A percentile compares a stretch with the other conserved stretches of the same genome.
Conservation (phyloP, 768 basidiomycete genomes). For the Termitomyces sp. region DNA sequence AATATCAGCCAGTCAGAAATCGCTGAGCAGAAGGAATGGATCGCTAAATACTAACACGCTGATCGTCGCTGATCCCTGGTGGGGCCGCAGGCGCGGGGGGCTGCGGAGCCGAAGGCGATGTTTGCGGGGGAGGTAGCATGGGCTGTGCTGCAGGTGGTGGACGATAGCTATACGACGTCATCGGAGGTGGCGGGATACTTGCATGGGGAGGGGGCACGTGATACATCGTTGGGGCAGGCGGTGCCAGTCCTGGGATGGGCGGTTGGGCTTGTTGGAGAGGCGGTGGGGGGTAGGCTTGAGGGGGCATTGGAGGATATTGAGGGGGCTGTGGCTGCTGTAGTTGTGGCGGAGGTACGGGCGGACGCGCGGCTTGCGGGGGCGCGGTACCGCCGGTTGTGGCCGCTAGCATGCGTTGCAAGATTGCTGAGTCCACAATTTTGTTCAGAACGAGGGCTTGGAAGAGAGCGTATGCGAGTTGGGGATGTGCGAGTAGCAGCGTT, state of each 20-base stretch:
- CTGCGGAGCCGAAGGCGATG: constrained; percentile 26
- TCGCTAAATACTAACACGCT: constrained; percentile 35
- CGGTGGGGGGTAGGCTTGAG: constrained; percentile 31
- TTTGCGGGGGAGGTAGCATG: constrained; percentile 27
- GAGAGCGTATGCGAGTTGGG: constrained; percentile 93
- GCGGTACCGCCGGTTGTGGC: constrained; percentile 28
- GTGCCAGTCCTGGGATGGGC: constrained; percentile 18
- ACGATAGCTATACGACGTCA: constrained; percentile 33
- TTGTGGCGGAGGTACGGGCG: constrained; percentile 35
- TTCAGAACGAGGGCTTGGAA: constrained; percentile 93
- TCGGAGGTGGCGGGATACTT: constrained; percentile 32
- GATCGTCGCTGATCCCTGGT: constrained; percentile 49
- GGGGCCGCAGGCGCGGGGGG: constrained; percentile 31
- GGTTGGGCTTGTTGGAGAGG: constrained; percentile 31
- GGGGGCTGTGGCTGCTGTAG: constrained; percentile 27
- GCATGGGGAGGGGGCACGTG: constrained; percentile 22
- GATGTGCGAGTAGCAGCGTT: constrained; percentile 74
- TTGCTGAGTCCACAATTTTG: constrained; percentile 87
- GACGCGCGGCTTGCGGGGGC: constrained; percentile 23
- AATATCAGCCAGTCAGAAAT: neutral
- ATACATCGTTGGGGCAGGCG: constrained; percentile 31
- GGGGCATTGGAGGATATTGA: constrained; percentile 27
- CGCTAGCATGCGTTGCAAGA: constrained; percentile 70
- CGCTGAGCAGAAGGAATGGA: constrained; percentile 12
- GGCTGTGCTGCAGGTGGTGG: constrained; percentile 30